Evolutionary conservation across 1,139 yeast genomes (phyloP).

Genomic region (Hanseniaspora sp.): DNA sequence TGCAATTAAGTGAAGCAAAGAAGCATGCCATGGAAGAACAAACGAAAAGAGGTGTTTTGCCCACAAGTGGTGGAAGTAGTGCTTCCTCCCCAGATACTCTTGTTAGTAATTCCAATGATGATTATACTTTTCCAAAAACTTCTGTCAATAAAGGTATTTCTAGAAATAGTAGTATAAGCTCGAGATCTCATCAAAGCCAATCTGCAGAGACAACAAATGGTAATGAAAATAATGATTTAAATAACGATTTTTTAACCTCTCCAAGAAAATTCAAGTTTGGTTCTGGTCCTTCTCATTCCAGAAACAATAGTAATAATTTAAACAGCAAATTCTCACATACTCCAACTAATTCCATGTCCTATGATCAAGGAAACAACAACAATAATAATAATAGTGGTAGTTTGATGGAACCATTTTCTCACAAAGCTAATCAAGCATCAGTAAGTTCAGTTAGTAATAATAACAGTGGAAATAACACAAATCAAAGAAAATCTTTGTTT

Average conservation of each 20-base stretch:
- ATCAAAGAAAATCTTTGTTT: constrained; percentile 69
- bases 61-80: constrained; percentile 16
- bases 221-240: constrained; percentile 20
- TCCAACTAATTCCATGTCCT: constrained; percentile 20
- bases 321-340: constrained; percentile 7
- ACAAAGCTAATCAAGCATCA: constrained; percentile 9
- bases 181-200: constrained; percentile 36
- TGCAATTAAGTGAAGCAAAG: constrained; percentile 90
- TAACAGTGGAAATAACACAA: constrained; percentile 20
- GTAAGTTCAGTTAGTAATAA: constrained; percentile 17
- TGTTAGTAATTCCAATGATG: constrained; percentile 16
- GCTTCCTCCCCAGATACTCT: constrained; percentile 24
- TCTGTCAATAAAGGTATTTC: constrained; percentile 19
- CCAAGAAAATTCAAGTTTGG: constrained; percentile 15
- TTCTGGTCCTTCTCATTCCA: constrained; percentile 39
- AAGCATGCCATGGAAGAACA: constrained; percentile 91
- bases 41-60: constrained; percentile 42
- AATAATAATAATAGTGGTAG: background rate
- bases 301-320: constrained; percentile 40
- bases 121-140: constrained; percentile 22
- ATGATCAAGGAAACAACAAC: constrained; percentile 5
- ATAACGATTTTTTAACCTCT: constrained; percentile 19
- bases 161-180: constrained; percentile 29
- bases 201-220: constrained; percentile 27
- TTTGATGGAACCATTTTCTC: constrained; percentile 7